Conservation (phyloP, 1,284 basidiomycete genomes). For the Ustilago esculenta region DNA sequence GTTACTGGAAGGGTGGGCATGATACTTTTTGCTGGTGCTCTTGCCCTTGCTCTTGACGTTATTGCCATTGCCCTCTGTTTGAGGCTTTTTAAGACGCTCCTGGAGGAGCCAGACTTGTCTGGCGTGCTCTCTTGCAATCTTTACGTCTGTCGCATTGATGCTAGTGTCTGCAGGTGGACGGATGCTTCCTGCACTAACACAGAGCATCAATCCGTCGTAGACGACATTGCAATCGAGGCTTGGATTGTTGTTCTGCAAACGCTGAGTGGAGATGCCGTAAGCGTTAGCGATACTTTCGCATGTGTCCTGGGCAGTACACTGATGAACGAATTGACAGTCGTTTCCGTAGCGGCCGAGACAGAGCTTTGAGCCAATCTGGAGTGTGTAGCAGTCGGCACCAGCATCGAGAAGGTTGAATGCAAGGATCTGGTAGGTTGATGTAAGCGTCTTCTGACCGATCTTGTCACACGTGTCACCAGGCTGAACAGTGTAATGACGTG, state of each 20-base stretch:
- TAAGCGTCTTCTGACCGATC: conserved; percentile 75
- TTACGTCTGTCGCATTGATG: conserved; percentile 43
- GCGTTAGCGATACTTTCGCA: conserved; percentile 52
- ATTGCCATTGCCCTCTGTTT: background rate
- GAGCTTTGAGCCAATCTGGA: conserved; percentile 71
- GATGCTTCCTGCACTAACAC: conserved; percentile 52
- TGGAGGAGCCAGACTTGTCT: conserved; percentile 23
- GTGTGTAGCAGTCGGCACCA: conserved; percentile 73
- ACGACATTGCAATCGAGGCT: conserved; percentile 51
- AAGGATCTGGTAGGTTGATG: conserved; percentile 80
- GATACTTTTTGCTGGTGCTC: background rate
- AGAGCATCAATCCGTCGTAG: conserved; percentile 57
- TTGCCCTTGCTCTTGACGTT: background rate
- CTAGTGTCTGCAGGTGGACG: conserved; percentile 45
- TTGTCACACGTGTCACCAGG: conserved; percentile 75
- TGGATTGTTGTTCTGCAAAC: conserved; percentile 57
- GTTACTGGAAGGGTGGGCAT: background rate
- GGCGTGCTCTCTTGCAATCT: conserved; percentile 23
- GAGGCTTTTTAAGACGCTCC: background rate
- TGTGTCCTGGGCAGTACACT: conserved; percentile 36
- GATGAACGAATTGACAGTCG: conserved; percentile 62
- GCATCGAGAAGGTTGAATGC: conserved; percentile 72
- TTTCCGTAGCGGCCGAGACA: conserved; percentile 61
- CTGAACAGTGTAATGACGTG: conserved; percentile 74
- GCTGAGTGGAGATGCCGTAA: conserved; percentile 45